Conservation (phyloP, 495 filamentous ascomycete genomes). For the Oleoguttula mirabilis region DNA sequence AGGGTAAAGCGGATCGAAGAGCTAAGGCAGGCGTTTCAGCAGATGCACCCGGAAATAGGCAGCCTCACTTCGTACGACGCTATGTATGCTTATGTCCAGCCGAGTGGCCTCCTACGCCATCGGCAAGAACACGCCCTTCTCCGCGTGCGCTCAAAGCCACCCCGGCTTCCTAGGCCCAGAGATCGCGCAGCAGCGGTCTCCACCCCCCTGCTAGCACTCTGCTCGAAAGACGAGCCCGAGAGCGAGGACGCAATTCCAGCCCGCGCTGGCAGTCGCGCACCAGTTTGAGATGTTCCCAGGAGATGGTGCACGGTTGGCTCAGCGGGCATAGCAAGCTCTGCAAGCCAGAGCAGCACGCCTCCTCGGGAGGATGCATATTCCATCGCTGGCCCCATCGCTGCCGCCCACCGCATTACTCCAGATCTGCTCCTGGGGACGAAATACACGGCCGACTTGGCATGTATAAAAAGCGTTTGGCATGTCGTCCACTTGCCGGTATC, state of each 20-base stretch:
- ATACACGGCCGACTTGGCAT: too few relatives aligned
- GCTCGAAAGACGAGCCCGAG: constrained; percentile 10
- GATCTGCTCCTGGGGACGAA: too few relatives aligned
- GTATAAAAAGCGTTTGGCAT: too few relatives aligned
- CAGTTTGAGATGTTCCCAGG: background rate
- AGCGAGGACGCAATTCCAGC: background rate
- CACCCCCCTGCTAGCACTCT: constrained; percentile 2
- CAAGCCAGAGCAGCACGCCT: too few relatives aligned
- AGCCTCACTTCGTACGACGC: too few relatives aligned
- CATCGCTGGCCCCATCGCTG: too few relatives aligned
- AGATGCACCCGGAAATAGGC: background rate
- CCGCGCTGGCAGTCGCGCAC: constrained; percentile 3
- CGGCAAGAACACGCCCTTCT: background rate
- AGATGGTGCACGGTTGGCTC: too few relatives aligned
- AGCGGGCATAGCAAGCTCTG: too few relatives aligned
- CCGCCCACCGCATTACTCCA: too few relatives aligned
- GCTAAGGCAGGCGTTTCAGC: background rate
- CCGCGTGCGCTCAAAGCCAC: background rate
- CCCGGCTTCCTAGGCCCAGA: background rate
- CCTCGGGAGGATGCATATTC: too few relatives aligned
- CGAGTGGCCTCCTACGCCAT: background rate
- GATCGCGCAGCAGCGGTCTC: constrained; percentile 1
- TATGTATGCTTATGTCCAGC: too few relatives aligned
- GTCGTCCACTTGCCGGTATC: too few relatives aligned
- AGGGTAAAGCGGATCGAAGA: background rate